Base-by-base conservation (phyloP, 2,329 filamentous ascomycete genomes). In the Hirsutella minnesotensis region DNA sequence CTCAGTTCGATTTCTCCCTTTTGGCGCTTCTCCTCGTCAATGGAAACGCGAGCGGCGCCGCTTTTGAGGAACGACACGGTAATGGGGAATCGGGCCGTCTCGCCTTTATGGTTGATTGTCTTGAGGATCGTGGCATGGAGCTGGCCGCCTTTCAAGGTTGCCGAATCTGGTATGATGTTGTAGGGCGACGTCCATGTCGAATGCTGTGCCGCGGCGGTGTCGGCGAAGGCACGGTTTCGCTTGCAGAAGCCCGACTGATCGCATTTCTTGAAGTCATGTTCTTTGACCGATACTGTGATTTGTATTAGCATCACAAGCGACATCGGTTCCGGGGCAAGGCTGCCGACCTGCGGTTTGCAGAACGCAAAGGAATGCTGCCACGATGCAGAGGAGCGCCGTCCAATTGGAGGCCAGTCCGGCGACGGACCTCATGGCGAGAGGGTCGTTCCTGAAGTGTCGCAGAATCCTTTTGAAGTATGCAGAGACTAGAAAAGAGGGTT, bases 241-340 rank as follows among this genome's bases (percentile, higher is more conserved):
- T 88, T 92, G 68, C 92, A 98, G 70, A 98, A 98, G 55, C 92
- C 92, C 4, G 90, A 92, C 61, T 98, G 90, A 52, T 84, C 70
- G 68, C 92, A 98, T 55, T 84, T 95, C 61, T 96, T 98, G 74
- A 96, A 98, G 62, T 94, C 89, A 56, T 95, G 81, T 59, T 95
- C 84, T 68, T 98, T 98, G 41, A 98, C 92, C 55, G 77, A 73
- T 50, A 77, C 88, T 94, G 27, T 10, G 4, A 27, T 24, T 34
- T 8, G 2, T 34, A 29, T 44, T n/a, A 41, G 35, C n/a, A 13
- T 9, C 9, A 5, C 5, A 16, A n/a, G 3, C 7, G 21, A 21
- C 4, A 1, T 13, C 12, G 33, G n/a, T n/a, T 31, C 33, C 12
- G 1, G 9, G 3, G 16, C 3, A 16, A 35, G 5, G 9, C 2